A percentile compares a stretch with the other conserved stretches of the same genome.
phyloP scores from a whole-genome alignment of 768 basidiomycete species.

The Termitomyces sp. region DNA sequence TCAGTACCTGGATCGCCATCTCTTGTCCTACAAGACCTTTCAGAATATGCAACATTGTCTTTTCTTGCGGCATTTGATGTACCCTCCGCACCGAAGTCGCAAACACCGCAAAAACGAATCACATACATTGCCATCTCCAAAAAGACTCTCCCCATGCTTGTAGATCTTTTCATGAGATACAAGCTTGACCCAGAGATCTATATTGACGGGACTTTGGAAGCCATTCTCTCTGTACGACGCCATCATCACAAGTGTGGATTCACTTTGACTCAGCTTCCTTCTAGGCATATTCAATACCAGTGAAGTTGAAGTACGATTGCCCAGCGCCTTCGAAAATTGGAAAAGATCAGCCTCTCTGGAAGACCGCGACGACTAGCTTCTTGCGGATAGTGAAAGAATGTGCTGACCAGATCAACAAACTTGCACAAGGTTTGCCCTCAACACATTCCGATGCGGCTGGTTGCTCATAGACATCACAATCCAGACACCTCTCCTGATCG shows the following conservation, averaged over 20 bases:
- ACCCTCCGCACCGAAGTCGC: conserved; percentile 35
- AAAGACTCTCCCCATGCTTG: conserved; percentile 79
- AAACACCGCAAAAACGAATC: conserved; percentile 56
- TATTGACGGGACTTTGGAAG: conserved; percentile 79
- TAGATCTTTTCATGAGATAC: conserved; percentile 72
- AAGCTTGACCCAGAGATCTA: conserved; percentile 62
- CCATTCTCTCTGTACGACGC: conserved; percentile 64
- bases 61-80: conserved; percentile 79
- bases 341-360: conserved; percentile 88
- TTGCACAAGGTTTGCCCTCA: conserved; percentile 42
- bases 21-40: conserved; percentile 75
- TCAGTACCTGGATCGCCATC: conserved; percentile 60
- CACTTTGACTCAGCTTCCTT: neutral
- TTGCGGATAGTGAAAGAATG: conserved; percentile 71
- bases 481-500: conserved; percentile 58
- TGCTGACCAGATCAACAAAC: conserved; percentile 42
- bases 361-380: conserved; percentile 85
- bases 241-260: neutral
- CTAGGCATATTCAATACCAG: conserved; percentile 84
- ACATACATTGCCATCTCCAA: conserved; percentile 92
- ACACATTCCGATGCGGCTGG: neutral
- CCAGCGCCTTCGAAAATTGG: conserved; percentile 86
- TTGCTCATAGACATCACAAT: neutral
- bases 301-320: conserved; percentile 94
- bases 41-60: conserved; percentile 83